Percentiles rank a stretch among this genome's conserved stretches.
Conservation (phyloP, 345 rosid species). For the Psidium guajava region DNA sequence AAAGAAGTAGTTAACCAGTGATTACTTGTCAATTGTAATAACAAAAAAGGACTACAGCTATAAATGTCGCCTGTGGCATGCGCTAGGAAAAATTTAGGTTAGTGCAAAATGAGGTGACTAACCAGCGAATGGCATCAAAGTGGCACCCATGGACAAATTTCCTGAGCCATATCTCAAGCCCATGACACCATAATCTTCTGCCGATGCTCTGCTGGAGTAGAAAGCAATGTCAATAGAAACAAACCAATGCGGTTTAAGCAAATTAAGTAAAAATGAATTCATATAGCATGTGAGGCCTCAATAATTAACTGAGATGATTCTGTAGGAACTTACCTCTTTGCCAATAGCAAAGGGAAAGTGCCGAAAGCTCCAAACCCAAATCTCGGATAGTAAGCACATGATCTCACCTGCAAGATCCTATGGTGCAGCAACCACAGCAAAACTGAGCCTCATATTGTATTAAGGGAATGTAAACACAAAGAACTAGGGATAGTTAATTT, state of each 20-base stretch:
- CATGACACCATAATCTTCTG: constrained; percentile 58
- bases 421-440: constrained; percentile 10
- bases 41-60: background rate
- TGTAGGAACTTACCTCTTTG: constrained; percentile 27
- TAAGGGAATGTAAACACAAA: background rate
- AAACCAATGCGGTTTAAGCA: background rate
- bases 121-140: constrained; percentile 41
- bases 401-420: constrained; percentile 60
- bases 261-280: background rate
- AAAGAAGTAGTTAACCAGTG: background rate
- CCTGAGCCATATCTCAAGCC: constrained; percentile 80
- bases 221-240: background rate
- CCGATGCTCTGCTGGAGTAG: constrained; percentile 20
- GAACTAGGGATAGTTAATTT: background rate
- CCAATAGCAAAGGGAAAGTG: constrained; percentile 45
- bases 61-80: background rate
- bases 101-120: background rate
- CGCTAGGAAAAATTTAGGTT: background rate
- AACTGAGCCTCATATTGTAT: background rate
- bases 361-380: constrained; percentile 66
- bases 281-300: background rate
- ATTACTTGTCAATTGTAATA: background rate
- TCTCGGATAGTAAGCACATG: constrained; percentile 60
- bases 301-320: background rate
- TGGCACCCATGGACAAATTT: background rate